Evolutionary conservation across 805 yeast genomes (phyloP), one percentile per base, ranked within the genome.

Genomic region (Myxozyma udenii): DNA sequence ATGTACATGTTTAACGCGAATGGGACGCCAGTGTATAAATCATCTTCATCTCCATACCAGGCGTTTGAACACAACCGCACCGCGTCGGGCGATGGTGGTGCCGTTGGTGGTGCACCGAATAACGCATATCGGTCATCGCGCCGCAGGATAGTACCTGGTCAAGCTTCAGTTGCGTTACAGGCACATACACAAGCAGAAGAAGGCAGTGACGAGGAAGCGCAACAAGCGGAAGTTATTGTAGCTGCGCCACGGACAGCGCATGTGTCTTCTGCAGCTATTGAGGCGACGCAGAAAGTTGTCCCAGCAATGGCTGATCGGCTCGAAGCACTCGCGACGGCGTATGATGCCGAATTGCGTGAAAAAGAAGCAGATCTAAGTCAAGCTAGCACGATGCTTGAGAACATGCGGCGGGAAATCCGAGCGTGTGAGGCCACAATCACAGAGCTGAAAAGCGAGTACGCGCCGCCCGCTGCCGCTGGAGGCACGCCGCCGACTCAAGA

Each of bases 361-460:
- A 81, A 82, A 65, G 79, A 78, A 39, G 71, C 76, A 19, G 84
- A 80, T 52, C 66, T 74, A 33, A 68, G 68, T 23, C 80, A 80
- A 60, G 80, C 78, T 21, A 65, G 72, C 18, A 64, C 67, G 33
- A 69, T 79, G 18, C 62, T 77, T 16, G 66, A 65, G 18, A 73
- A 69, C 28, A 64, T 78, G 53, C 70, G 72, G 41, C 62, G 69
- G 28, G 77, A 76, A 25, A 68, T 74, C 14, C 68, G 71, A 12
- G 61, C 64, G 1, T 68, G 69, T 43, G 75, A 64, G 51, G 46
- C 39, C 14, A 51, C 64, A n/a, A 62, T 71, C 22, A 61, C 62
- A 46, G 69, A 53, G 37, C 54, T 65, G 41, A 46, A 53, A 24
- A 38, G 33, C 9, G 58, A 56, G 25, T 53, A 26, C 22, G 48